Evolutionary conservation across 2,329 filamentous ascomycete genomes (phyloP), one percentile per base, ranked within the genome.

Genomic region (Exserohilum turcica): DNA sequence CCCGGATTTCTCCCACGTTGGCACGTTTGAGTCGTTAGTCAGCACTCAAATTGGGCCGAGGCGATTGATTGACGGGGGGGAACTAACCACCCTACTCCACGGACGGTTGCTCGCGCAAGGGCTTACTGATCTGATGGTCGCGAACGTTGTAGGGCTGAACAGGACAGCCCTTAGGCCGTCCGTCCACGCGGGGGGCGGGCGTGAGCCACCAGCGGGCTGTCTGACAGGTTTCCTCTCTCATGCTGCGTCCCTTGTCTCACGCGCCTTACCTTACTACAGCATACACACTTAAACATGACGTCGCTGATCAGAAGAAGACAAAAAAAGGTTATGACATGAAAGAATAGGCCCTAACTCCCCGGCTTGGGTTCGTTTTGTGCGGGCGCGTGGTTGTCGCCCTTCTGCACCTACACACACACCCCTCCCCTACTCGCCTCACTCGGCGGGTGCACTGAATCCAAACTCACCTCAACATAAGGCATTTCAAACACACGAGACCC

Each of bases 71-170:
- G 35, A 37, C 35, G 32, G 27, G 35, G 36, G 36, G 43, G 33
- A 27, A 47, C 16, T 28, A 18, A 27, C 36, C 10, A 28, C 54
- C 21, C 47, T 52, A 44, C 52, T 56, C 53, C 57, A 55, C 57
- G 47, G 54, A 48, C 64, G 64, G 62, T 57, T 56, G 42, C 54
- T 54, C 60, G 63, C 63, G 52, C 63, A 65, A 66, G 63, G 59
- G 64, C 64, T 67, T 61, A 67, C 64, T 51, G 53, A 55, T 53
- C 59, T 55, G 56, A 63, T 19, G 52, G 56, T 58, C 57, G 44
- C 44, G 35, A 39, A 38, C 21, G 28, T 37, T 47, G 44, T 47
- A 47, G 44, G 44, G 44, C 44, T 47, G 44, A 47, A 35, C 18
- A 24, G 16, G 16, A 19, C n/a, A 16, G 21, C 21, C 18, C 16